Percentiles rank a stretch among this genome's conserved stretches.
phyloP scores from a whole-genome alignment of 78 protist species.

The Emiliania huxleyi region DNA sequence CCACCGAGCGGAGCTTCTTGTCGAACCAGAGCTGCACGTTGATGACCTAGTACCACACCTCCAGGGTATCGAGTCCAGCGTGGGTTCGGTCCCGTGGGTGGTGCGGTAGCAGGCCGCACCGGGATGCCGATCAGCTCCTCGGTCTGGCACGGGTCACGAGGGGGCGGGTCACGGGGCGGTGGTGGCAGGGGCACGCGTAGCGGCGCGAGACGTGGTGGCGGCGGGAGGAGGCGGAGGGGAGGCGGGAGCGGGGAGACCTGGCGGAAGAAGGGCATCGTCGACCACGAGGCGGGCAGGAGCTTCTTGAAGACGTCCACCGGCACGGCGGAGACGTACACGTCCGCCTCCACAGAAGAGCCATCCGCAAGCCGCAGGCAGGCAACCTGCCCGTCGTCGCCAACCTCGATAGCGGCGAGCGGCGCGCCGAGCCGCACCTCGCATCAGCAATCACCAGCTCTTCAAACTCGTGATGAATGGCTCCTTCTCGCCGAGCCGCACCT shows the following conservation, averaged over 20 bases:
- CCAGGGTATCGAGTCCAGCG: too few species aligned
- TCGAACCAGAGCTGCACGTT: slow-evolving; percentile 45
- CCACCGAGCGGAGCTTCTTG: slow-evolving; percentile 9
- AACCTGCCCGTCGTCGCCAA: neutral
- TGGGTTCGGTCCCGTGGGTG: too few species aligned
- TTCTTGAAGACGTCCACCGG: slow-evolving; percentile 51
- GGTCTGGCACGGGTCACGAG: too few species aligned
- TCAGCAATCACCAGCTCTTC: neutral
- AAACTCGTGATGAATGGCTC: too few species aligned
- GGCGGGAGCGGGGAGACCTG: too few species aligned
- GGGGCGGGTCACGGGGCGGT: too few species aligned
- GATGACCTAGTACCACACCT: too few species aligned
- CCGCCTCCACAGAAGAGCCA: neutral
- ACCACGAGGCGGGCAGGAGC: slow-evolving; percentile 36
- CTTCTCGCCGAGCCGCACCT: slow-evolving; percentile 11
- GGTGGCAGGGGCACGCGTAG: too few species aligned
- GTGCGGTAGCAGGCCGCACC: too few species aligned
- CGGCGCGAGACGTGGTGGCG: too few species aligned
- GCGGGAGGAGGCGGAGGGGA: too few species aligned
- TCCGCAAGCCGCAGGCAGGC: neutral
- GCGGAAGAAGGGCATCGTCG: neutral
- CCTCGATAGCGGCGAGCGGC: neutral
- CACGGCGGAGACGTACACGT: slow-evolving; percentile 45
- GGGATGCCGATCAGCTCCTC: slow-evolving; percentile 32
- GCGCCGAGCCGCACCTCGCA: neutral